Evolutionary conservation across 768 basidiomycete species (phyloP).

Genomic region (Pleurotus ostreatus): DNA sequence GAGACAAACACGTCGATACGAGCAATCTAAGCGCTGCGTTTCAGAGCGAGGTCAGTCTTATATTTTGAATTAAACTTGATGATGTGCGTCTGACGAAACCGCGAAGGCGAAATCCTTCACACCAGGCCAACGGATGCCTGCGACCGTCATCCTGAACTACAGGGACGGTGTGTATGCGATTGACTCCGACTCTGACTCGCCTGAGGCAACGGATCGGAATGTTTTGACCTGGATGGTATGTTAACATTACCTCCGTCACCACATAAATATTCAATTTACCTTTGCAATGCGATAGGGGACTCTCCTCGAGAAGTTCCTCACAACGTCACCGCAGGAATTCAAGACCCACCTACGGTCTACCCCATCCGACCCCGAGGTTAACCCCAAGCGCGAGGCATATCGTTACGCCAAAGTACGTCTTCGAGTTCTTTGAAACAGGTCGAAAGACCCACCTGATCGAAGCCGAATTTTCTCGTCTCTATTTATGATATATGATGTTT

Average conservation of each 20-base stretch:
- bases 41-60: conserved; percentile 40
- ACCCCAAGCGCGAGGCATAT: conserved; percentile 66
- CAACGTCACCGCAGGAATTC: conserved; percentile 63
- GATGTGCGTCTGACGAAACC: neutral
- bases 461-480: neutral
- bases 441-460: neutral
- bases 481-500: neutral
- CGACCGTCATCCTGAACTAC: conserved; percentile 62
- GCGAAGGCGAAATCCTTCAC: conserved; percentile 62
- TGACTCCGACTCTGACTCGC: conserved; percentile 46
- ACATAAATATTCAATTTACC: neutral
- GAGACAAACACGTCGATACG: conserved; percentile 62
- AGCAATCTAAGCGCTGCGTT: conserved; percentile 59
- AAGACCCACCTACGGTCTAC: conserved; percentile 42
- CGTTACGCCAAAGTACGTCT: conserved; percentile 73
- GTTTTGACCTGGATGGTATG: conserved; percentile 74
- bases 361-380: conserved; percentile 22
- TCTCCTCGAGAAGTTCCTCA: conserved; percentile 86
- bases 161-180: conserved; percentile 65
- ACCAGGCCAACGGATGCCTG: conserved; percentile 74
- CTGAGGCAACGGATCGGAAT: conserved; percentile 51
- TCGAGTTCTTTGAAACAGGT: neutral
- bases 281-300: conserved; percentile 56
- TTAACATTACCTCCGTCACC: conserved; percentile 2
- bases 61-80: too few species aligned